Base-by-base conservation (phyloP, 75 land plant species). In the Sequoia sempervirens region DNA sequence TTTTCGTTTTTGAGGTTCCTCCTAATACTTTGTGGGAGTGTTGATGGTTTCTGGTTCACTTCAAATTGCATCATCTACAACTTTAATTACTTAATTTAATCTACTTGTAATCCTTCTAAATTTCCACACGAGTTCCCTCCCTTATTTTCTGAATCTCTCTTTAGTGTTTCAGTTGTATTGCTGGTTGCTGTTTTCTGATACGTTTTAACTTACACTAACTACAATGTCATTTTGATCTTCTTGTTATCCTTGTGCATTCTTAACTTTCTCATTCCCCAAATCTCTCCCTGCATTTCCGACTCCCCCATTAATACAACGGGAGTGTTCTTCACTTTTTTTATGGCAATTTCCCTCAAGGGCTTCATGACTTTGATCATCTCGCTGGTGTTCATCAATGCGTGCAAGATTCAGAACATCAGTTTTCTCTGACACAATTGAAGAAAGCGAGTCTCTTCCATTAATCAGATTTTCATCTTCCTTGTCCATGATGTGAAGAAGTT, bases 351-450 rank as follows among this genome's bases (percentile, higher is more conserved):
- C 75, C 36, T 36, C 18, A 73, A 14, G 37, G 37, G 36, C 36
- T 13, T 30, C 36, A 3, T 73, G 15, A 17, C 37, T 73, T 14
- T 73, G 36, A 73, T 11, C 75, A 14, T 73, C 75, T 15, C 12
- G 18, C 36, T 72, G 13, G 15, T 32, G 18, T 36, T 73, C 74
- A 12, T 72, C 28, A 72, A 72, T 32, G 75, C 3, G 37, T 34
- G 75, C 18, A 73, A 73, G 17, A 15, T 32, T 73, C 38, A 12
- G 36, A 73, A 74, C 20, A 74, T 74, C 40, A 18, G 23, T 74
- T 74, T 74, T 36, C 76, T 74, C 76, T 74, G 76, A 74, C 20
- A 38, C 40, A 74, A 36, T 17, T 74, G 76, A 74, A 74, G 76
- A 74, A 74, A 38, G 43, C 1, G 41, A 74, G 17, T 38, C 40